Base-by-base conservation (phyloP, 164 flowering plant species). In the Dillenia suffruticosa region DNA sequence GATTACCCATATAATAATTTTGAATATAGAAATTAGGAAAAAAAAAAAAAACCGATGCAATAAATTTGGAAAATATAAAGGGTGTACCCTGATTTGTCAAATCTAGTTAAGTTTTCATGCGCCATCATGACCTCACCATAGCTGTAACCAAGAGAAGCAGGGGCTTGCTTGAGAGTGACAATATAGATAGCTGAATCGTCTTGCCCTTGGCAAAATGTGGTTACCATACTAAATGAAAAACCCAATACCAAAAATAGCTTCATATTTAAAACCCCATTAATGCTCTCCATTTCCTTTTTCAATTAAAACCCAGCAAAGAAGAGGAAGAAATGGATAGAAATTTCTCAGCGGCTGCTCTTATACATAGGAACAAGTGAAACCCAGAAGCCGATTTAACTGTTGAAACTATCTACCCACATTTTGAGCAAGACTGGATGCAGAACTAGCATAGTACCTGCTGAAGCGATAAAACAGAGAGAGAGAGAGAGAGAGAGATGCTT, bases 161-260 rank as follows among this genome's bases (percentile, higher is more conserved):
- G 86, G 64, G 82, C 67, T 76, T 90, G 84, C 56, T 74, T 88
- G 56, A 90, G 74, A 63, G 89, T 86, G 40, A 90, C 92, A 72
- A 90, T 86, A 68, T 88, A 88, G 43, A 90, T 80, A 61, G 80
- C 84, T 15, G 66, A 26, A 64, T 67, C 82, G 46, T 72, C 65
- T 52, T 68, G 70, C 49, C 70, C 84, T 74, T 84, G 81, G 70
- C 84, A 76, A 9, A 10, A 63, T 5, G 40, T 32, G 40, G 6
- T 32, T 32, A 47, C 49, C 46, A 59, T 52, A 66, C 14, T 58
- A 26, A 45, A 66, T 47, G 40, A 10, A 67, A 56, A 9, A 75
- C 54, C 49, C 63, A 76, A 32, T 60, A 73, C 83, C 76, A 82
- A 63, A 44, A 64, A 74, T 52, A 87, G 51, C 60, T 77, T 46